A percentile compares a stretch with the other conserved stretches of the same genome.
phyloP scores from a whole-genome alignment of 1,284 basidiomycete species.

The Coniferiporia weirii region DNA sequence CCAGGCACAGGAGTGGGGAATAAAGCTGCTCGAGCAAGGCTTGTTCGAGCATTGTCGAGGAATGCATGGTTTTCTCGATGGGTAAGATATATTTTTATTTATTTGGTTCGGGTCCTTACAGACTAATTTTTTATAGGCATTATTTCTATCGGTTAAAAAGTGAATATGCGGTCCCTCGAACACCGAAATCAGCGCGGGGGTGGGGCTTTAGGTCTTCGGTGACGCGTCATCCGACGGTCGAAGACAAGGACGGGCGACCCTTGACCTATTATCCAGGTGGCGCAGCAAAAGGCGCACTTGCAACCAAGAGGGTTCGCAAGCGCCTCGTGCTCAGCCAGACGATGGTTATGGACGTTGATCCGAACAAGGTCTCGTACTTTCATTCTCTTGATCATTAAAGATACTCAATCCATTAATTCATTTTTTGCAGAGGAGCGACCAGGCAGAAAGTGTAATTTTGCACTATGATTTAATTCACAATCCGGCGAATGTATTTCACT shows the following conservation, averaged over 20 bases:
- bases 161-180: slow-evolving; percentile 68
- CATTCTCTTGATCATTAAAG: neutral
- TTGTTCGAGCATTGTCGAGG: slow-evolving; percentile 79
- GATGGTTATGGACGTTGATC: slow-evolving; percentile 85
- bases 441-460: slow-evolving; percentile 81
- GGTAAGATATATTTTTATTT: slow-evolving; percentile 42
- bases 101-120: neutral
- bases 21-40: slow-evolving; percentile 69
- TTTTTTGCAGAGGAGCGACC: slow-evolving; percentile 63
- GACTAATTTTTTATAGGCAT: slow-evolving; percentile 42
- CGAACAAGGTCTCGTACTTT: slow-evolving; percentile 51
- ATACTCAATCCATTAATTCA: neutral
- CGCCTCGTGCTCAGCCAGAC: slow-evolving; percentile 79
- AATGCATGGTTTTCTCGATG: slow-evolving; percentile 78
- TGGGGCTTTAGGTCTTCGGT: slow-evolving; percentile 49
- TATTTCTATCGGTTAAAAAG: slow-evolving; percentile 81
- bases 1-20: slow-evolving; percentile 76
- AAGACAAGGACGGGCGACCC: slow-evolving; percentile 32
- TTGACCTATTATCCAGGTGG: slow-evolving; percentile 35
- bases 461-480: slow-evolving; percentile 94
- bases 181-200: slow-evolving; percentile 43
- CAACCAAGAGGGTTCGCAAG: slow-evolving; percentile 49
- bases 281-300: slow-evolving; percentile 32
- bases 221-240: slow-evolving; percentile 36
- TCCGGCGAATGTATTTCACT: slow-evolving; percentile 86